phyloP scores from a whole-genome alignment of 2,329 filamentous ascomycete species.

The Neopestalotiopsis sp. region DNA sequence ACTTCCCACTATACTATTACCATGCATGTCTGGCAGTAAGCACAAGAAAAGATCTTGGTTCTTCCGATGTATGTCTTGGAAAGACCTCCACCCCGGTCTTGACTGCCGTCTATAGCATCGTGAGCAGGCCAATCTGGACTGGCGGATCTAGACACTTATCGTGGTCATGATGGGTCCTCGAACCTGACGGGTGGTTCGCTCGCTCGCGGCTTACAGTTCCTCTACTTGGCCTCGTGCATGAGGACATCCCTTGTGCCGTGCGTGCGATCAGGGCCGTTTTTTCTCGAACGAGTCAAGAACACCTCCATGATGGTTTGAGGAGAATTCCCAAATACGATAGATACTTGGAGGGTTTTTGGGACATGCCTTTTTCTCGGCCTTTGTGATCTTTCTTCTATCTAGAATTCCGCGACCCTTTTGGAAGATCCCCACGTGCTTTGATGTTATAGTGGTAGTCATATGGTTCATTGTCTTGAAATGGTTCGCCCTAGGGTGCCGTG shows the following conservation, averaged over 20 bases:
- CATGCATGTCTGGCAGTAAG: not conserved
- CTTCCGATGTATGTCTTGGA: not conserved
- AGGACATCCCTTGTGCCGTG: not conserved
- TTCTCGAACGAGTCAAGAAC: not conserved
- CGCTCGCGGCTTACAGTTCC: not conserved
- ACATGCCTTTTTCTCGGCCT: not conserved
- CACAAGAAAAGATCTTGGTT: not conserved
- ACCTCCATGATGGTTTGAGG: not conserved
- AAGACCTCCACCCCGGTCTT: not conserved
- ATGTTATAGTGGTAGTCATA: not conserved
- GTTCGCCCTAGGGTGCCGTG: not conserved
- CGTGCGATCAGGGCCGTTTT: not conserved
- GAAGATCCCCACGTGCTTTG: not conserved
- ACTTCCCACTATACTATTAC: not conserved
- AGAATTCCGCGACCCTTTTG: not conserved
- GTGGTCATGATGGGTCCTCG: too few species aligned
- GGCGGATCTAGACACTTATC: not conserved
- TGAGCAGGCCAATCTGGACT: not conserved
- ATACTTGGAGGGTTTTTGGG: not conserved
- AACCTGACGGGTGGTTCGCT: not conserved
- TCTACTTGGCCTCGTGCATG: conserved; percentile 1
- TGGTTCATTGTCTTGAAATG: not conserved
- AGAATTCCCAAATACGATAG: too few species aligned
- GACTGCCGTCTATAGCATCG: not conserved
- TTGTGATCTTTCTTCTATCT: not conserved